Base-by-base conservation (phyloP, 2,329 filamentous ascomycete species). In the Neodidymelliopsis sp. region DNA sequence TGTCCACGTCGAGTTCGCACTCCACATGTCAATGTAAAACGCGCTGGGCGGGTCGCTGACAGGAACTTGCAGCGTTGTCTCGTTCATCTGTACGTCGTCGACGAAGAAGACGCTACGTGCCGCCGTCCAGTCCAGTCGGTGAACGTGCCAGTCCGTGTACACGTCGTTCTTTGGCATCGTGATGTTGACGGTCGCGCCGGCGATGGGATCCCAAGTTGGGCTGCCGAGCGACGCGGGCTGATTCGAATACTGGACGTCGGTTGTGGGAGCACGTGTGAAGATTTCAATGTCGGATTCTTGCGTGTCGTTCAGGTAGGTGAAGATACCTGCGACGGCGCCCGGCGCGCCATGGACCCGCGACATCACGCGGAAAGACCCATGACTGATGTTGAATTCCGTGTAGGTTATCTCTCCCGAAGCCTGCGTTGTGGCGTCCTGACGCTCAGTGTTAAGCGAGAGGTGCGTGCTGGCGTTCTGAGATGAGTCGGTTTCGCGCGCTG, bases 251-350 rank as follows among this genome's bases (percentile, higher is more conserved):
- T 52, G 51, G 2, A 55, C 24, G 25, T 36, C 19, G 7, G 42
- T 27, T 11, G 11, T 11, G 12, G 31, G 19, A 5, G 10, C 16
- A 12, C 51, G 47, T 0, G 54, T 57, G 7, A 53, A 44, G 4
- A 57, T 49, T 40, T 55, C 54, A 22, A 57, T 52, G 9, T 57
- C 54, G 0, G 54, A 57, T 38, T 57, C 54, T 4, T 9, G 6
- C 0, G 47, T 57, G 33, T 57, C 51, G 13, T 57, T 48, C 4
- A 48, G 33, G 37, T 57, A 57, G 3, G 51, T 57, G 29, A 55
- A 55, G 35, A 55, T 49, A 4, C 51, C 51, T 12, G 54, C 54
- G 2, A 57, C 22, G 10, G 47, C 51, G 13, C 54, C 54, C 7
- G 37, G 34, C 11, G 35, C 47, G n/a, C 54, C 51, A 15, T 42